These are phyloP conservation scores for Chrysoporthe cubensis DNA, from an alignment of 2,329 filamentous ascomycete species.

Conservation along the genomic window DNA sequence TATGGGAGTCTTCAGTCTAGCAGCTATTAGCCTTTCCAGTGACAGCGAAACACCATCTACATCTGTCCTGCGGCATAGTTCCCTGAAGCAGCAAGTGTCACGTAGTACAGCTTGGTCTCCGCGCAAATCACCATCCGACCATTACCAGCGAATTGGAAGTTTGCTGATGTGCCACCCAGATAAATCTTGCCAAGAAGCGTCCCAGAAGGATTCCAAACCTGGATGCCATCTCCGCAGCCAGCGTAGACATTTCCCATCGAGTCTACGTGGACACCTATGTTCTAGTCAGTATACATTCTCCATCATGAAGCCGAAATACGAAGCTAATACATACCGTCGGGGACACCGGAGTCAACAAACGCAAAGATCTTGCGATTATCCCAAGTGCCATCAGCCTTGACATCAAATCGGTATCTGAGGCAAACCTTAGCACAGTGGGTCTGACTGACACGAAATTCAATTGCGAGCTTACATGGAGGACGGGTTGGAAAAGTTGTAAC, in stretches of 20 bases:
- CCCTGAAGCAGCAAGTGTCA: conserved; percentile 35
- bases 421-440: conserved; percentile 9
- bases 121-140: conserved; percentile 48
- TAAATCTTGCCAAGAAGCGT: conserved; percentile 61
- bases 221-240: conserved; percentile 55
- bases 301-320: neutral
- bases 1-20: neutral
- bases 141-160: conserved; percentile 53
- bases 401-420: conserved; percentile 47
- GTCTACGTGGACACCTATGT: conserved; percentile 57
- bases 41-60: neutral
- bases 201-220: conserved; percentile 53
- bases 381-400: conserved; percentile 47
- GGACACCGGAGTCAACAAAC: conserved; percentile 54
- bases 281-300: neutral
- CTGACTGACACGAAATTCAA: conserved; percentile 15
- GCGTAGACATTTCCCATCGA: conserved; percentile 58
- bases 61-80: conserved; percentile 18
- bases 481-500: conserved; percentile 45
- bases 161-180: conserved; percentile 49
- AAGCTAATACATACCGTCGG: conserved; percentile 51
- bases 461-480: conserved; percentile 50
- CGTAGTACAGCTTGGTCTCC: conserved; percentile 46
- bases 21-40: neutral
- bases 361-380: conserved; percentile 56